Conservation (phyloP, 257 asterid genomes). For the Eucommia ulmoides region DNA sequence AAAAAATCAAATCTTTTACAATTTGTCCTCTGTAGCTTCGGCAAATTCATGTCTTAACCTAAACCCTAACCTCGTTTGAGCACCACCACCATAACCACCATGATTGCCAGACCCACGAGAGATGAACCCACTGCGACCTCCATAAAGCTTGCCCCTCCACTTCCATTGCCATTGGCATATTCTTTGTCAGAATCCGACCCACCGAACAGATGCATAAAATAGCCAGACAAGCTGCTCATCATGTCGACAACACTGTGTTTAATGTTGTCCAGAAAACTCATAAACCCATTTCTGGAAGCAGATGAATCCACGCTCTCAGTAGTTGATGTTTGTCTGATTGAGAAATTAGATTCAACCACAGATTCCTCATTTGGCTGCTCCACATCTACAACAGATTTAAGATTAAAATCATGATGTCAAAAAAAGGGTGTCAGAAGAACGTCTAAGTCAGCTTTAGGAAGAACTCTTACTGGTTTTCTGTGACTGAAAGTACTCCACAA, state of each 20-base stretch:
- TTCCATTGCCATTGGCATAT: neutral
- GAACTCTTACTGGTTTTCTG: slow-evolving; percentile 28
- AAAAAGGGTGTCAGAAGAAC: neutral
- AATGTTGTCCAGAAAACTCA: slow-evolving; percentile 22
- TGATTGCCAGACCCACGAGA: neutral
- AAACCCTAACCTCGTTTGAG: neutral
- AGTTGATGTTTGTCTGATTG: slow-evolving; percentile 9
- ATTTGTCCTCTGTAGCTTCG: neutral
- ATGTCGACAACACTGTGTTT: slow-evolving; percentile 37
- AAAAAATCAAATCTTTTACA: too few relatives aligned
- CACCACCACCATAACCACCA: neutral
- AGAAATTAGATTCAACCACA: slow-evolving; percentile 10
- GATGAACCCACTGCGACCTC: neutral
- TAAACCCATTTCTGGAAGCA: slow-evolving; percentile 8
- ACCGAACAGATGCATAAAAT: slow-evolving; percentile 43
- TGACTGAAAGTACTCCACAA: slow-evolving; percentile 44
- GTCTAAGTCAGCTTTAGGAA: neutral
- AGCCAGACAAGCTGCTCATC: slow-evolving; percentile 53
- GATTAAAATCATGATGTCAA: neutral
- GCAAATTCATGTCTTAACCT: neutral
- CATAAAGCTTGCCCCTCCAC: neutral
- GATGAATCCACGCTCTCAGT: slow-evolving; percentile 4
- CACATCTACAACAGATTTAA: neutral
- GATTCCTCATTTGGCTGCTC: neutral
- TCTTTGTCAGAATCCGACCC: slow-evolving; percentile 15